Base-by-base conservation (phyloP, 176 grass and related monocot species). In the Cocos nucifera region DNA sequence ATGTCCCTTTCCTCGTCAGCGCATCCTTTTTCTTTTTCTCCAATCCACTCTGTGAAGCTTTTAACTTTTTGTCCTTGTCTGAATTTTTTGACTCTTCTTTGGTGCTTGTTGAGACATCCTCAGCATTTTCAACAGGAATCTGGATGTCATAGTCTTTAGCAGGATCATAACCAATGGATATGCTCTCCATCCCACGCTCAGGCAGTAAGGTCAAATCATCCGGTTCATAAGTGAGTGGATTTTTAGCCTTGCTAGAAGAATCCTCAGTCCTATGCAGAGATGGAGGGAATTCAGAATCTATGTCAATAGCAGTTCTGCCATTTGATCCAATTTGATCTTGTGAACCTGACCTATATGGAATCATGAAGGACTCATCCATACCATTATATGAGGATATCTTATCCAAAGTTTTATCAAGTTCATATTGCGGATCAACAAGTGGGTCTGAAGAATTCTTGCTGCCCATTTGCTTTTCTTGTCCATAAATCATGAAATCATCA, bases 11-110 rank as follows among this genome's bases (percentile, higher is more conserved):
- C 59, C 71, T 93, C 20, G 63, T 51, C 16, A 79, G 35, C 53
- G 77, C 79, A 61, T 98, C 94, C 59, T 83, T 97, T 69, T 58
- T 83, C 79, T 76, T 78, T 79, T 78, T 97, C 73, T 98, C 84
- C 49, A 83, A 69, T 17, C 77, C 58, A 51, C 89, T 85, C 57
- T 83, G 76, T 62, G 84, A 62, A 53, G 67, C 80, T 59, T 57
- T 86, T 62, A 72, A 72, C 69, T 92, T 92, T 59, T 88, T 98
- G 48, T 78, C 71, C 54, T 91, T 98, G 58, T 76, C 87, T 56
- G 51, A 53, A 25, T 69, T 89, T 66, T 83, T 83, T 62, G 19
- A 14, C 15, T 98, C 81, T 59, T 54, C 70, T 14, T 88, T 67
- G 20, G 69, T 59, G 32, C 8, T 58, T 17, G 61, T 61, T 15